Base-by-base conservation (phyloP, 2,329 filamentous ascomycete species). In the Xenoacremonium recifei region DNA sequence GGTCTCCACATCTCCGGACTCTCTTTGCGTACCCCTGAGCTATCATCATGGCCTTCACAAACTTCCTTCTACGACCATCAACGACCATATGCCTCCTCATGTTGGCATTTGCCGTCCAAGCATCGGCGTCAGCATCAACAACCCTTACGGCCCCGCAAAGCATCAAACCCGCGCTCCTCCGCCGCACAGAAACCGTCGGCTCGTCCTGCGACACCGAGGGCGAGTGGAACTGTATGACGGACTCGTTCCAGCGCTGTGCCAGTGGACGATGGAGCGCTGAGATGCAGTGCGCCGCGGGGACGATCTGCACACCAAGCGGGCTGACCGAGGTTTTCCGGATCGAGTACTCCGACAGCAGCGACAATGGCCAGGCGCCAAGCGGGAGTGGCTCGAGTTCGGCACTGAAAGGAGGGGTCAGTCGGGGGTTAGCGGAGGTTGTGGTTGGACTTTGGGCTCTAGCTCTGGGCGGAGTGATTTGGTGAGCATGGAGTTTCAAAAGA, bases 211-310 rank as follows among this genome's bases (percentile, higher is more conserved):
- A 60, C 10, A 53, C 61, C 11, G 74, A 79, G 44, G 75, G 75
- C n/a, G 67, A 70, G 47, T 79, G 75, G 75, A 75, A 77, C 58
- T 79, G 76, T 62, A 70, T 78, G 62, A 65, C 63, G 1, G 60
- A 50, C 16, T 65, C 62, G 23, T 79, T 71, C 62, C 75, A 79
- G 58, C 68, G 75, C 20, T 79, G 75, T 51, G 72, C 70, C 3
- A 57, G 63, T 9, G 73, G 74, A 3, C 54, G 44, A 10, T 79
- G 75, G 75, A 73, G 67, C 47, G 58, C 46, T 1, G 63, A 66
- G n/a, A 63, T 75, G 58, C 45, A 65, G 27, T 68, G 67, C 44
- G 66, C 74, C 0, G 55, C 58, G 5, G 73, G 73, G 5, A 77
- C 74, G 3, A 54, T 54, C n/a, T 78, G 75, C 48, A 50, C 50